These are phyloP conservation scores for Rhypophila decipiens DNA, from an alignment of 495 filamentous ascomycete species.

Conservation along the genomic window DNA sequence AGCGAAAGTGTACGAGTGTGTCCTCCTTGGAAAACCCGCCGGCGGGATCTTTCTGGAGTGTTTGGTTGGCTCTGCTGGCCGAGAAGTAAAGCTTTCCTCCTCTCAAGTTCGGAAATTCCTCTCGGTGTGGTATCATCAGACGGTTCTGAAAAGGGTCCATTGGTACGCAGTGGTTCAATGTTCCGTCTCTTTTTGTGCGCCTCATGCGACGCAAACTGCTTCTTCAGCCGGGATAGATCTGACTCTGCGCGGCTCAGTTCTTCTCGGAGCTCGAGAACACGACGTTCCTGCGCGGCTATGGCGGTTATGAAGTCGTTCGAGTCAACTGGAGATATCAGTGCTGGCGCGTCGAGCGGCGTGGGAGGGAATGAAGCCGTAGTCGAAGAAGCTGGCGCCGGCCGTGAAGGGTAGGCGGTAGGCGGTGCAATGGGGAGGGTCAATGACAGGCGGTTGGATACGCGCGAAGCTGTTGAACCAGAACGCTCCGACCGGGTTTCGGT, in stretches of 20 bases:
- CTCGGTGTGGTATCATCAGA: conserved; percentile 34
- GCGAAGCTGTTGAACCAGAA: conserved; percentile 48
- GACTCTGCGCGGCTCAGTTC: conserved; percentile 75
- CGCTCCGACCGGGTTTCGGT: conserved; percentile 46
- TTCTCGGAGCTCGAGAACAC: conserved; percentile 84
- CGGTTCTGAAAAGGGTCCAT: conserved; percentile 19
- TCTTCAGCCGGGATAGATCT: conserved; percentile 72
- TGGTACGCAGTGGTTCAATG: conserved; percentile 43
- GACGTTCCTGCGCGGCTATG: conserved; percentile 88
- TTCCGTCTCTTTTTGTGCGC: conserved; percentile 65
- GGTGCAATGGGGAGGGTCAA: conserved; percentile 66
- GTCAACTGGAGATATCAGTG: conserved; percentile 52
- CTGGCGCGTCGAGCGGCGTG: conserved; percentile 38
- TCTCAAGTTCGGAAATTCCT: conserved; percentile 48
- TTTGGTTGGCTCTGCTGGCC: conserved; percentile 41
- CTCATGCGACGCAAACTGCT: conserved; percentile 73
- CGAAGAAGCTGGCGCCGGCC: conserved; percentile 37
- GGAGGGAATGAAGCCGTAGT: conserved; percentile 36
- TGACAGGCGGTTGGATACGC: conserved; percentile 69
- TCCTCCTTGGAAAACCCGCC: conserved; percentile 44
- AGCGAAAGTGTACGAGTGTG: conserved; percentile 79
- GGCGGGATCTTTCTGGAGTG: conserved; percentile 30
- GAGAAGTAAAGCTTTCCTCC: conserved; percentile 54
- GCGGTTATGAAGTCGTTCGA: conserved; percentile 75
- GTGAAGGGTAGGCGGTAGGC: conserved; percentile 32